These are phyloP conservation scores for Rhizopogon vesiculosus DNA, from an alignment of 768 basidiomycete species.

Conservation along the genomic window DNA sequence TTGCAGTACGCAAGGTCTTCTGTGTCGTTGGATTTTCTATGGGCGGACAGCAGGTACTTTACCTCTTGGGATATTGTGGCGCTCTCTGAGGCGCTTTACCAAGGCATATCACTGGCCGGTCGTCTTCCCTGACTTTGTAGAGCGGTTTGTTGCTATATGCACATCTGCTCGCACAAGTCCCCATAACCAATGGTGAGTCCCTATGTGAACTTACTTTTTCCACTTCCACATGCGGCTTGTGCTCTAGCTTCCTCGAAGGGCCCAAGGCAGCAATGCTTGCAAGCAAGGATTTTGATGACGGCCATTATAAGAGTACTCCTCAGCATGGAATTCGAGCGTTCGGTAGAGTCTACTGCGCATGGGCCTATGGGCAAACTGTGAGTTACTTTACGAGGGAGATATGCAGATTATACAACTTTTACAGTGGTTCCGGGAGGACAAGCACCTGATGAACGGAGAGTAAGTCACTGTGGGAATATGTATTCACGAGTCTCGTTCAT, in stretches of 20 bases:
- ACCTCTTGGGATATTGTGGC: conserved; percentile 8
- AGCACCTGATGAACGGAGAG: conserved; percentile 38
- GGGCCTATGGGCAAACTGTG: conserved; percentile 58
- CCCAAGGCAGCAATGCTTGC: conserved; percentile 49
- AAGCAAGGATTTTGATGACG: conserved; percentile 51
- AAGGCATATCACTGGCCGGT: conserved; percentile 56
- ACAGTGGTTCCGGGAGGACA: conserved; percentile 53
- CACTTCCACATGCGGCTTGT: not conserved
- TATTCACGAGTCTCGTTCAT: not conserved
- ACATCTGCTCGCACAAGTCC: conserved; percentile 52
- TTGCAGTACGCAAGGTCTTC: conserved; percentile 39
- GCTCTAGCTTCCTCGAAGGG: conserved; percentile 53
- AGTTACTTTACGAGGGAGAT: conserved; percentile 9
- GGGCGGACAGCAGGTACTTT: conserved; percentile 47
- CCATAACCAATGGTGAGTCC: conserved; percentile 47
- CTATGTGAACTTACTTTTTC: not conserved
- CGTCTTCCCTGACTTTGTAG: conserved; percentile 53
- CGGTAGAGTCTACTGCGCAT: conserved; percentile 53
- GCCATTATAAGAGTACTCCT: conserved; percentile 46
- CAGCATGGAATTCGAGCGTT: conserved; percentile 52
- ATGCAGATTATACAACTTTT: not conserved
- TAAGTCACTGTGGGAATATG: conserved; percentile 15
- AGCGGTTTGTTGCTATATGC: conserved; percentile 42
- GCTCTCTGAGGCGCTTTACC: conserved; percentile 7
- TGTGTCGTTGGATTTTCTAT: conserved; percentile 53